Evolutionary conservation across 148 eudicot species (phyloP).

Genomic region (Beta vulgaris): DNA sequence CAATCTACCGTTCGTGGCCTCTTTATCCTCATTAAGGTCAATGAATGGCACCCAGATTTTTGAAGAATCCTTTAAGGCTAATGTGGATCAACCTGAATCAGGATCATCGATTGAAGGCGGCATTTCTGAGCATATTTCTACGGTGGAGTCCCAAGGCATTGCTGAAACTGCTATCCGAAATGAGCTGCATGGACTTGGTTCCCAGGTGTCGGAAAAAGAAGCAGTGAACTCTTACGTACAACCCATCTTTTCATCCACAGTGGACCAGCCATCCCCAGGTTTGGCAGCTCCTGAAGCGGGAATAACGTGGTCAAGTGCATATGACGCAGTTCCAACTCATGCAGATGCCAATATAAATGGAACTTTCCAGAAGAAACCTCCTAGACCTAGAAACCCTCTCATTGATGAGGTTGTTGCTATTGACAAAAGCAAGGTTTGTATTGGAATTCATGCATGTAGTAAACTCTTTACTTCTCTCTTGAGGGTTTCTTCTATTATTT

Average conservation of each 20-base stretch:
- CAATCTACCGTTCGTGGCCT: constrained; percentile 5
- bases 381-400: constrained; percentile 81
- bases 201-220: constrained; percentile 27
- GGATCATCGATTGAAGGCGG: constrained; percentile 23
- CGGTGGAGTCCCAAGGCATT: constrained; percentile 17
- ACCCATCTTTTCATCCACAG: constrained; percentile 20
- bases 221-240: constrained; percentile 27
- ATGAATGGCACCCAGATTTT: constrained; percentile 22
- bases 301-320: constrained; percentile 35
- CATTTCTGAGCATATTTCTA: constrained; percentile 14
- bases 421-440: constrained; percentile 88
- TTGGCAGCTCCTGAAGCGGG: constrained; percentile 39
- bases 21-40: constrained; percentile 17
- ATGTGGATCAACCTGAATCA: constrained; percentile 16
- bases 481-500: not conserved
- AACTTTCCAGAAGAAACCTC: constrained; percentile 51
- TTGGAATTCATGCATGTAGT: not conserved
- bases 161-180: constrained; percentile 27
- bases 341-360: constrained; percentile 49
- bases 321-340: constrained; percentile 21
- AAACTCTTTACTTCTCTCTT: not conserved
- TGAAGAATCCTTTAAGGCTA: constrained; percentile 22
- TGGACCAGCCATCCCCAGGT: constrained; percentile 33
- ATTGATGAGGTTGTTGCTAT: constrained; percentile 76
- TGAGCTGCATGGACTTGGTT: constrained; percentile 25